Percentiles rank a stretch among this genome's conserved stretches.
Conservation (phyloP, 768 basidiomycete genomes). For the Naganishia friedmannii region DNA sequence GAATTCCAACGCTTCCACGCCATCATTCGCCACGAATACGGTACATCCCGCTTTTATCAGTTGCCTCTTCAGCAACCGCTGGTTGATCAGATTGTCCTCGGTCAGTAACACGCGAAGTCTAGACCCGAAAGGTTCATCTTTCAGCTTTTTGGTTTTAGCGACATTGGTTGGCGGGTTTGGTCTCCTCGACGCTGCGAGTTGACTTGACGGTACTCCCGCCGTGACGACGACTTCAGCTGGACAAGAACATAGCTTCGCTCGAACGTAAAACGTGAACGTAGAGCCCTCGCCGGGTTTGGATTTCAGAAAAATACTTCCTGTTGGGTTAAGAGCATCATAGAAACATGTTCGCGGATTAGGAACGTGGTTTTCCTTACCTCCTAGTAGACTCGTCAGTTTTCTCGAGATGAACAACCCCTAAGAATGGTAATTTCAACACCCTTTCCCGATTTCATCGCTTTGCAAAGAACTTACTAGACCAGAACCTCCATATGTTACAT, state of each 20-base stretch:
- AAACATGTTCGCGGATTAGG: background rate
- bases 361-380: slow-evolving; percentile 19
- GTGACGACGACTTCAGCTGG: background rate
- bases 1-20: slow-evolving; percentile 32
- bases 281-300: slow-evolving; percentile 33
- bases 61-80: slow-evolving; percentile 26
- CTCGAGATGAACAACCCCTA: slow-evolving; percentile 40
- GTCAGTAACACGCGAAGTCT: slow-evolving; percentile 23
- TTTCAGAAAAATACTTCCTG: slow-evolving; percentile 35
- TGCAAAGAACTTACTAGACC: slow-evolving; percentile 32
- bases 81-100: slow-evolving; percentile 33
- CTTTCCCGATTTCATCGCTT: background rate
- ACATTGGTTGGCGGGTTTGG: background rate
- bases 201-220: background rate
- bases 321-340: background rate
- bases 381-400: slow-evolving; percentile 33
- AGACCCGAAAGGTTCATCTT: background rate
- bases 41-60: slow-evolving; percentile 31
- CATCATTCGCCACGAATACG: slow-evolving; percentile 31
- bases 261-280: slow-evolving; percentile 33
- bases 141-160: background rate
- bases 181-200: background rate
- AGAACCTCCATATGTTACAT: slow-evolving; percentile 39
- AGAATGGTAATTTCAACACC: background rate
- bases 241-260: slow-evolving; percentile 16